Base-by-base conservation (phyloP, 2,329 filamentous ascomycete genomes). In the Epichloe uncinata region DNA sequence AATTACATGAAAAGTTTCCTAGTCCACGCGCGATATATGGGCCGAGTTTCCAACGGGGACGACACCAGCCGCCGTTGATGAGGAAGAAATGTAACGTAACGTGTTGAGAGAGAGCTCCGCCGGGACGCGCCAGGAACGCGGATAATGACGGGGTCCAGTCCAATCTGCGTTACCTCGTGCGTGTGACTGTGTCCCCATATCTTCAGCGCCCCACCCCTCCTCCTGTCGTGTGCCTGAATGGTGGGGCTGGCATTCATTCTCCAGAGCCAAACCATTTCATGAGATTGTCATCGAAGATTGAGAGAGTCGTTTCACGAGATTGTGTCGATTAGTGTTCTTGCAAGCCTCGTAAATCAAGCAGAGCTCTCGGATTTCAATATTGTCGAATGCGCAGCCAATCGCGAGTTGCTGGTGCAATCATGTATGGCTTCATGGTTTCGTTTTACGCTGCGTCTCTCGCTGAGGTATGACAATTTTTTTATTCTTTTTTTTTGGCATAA, bases 81-180 rank as follows among this genome's bases (percentile, higher is more conserved):
- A 36, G 13, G 30, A 30, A 30, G 30, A 11, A 30, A 30, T 9
- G 36, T 41, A 6, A n/a, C 38, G 33, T 11, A 6, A n/a, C 38
- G 33, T 11, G 38, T 38, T 38, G 40, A 34, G 47, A 48, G 26
- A 26, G 26, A 45, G 16, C 33, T 8, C 12, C 9, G 30, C 18
- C 22, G 38, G 15, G 42, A 45, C 46, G 50, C 50, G 50, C 42
- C 42, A 34, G 49, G 22, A 22, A 41, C 49, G 49, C 49, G 47
- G 33, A 18, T 37, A 11, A 42, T 47, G 44, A 18, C 22, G 36
- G 15, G 18, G 34, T 30, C 30, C 30, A 34, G 18, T 50, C 44
- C 50, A 45, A 45, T 51, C 35, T 48, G 42, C 45, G 20, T 36
- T n/a, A 18, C 22, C 22, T 22, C 16, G 16, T 18, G 16, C 16